Percentiles rank a stretch among this genome's conserved stretches.
phyloP scores from a whole-genome alignment of 768 basidiomycete species.

The Phlegmacium glaucopus region DNA sequence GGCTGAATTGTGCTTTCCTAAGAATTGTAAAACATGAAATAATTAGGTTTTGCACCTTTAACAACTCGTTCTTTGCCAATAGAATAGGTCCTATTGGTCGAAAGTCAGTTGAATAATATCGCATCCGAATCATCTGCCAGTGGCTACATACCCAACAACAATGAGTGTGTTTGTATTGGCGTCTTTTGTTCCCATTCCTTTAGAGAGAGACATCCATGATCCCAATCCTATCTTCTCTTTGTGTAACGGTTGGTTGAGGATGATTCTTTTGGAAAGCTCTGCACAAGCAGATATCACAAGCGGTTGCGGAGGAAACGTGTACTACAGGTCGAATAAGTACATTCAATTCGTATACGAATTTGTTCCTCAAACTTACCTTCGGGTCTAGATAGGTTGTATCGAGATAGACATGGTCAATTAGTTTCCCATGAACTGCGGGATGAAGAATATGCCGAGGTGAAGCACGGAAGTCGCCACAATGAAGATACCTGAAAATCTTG shows the following conservation, averaged over 20 bases:
- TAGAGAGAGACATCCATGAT: constrained; percentile 41
- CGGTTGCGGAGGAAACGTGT: constrained; percentile 95
- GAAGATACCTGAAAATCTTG: constrained; percentile 80
- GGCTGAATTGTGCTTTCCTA: constrained; percentile 39
- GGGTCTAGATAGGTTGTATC: constrained; percentile 97
- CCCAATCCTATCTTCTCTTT: constrained; percentile 40
- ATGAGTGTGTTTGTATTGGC: constrained; percentile 41
- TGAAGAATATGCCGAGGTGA: constrained; percentile 86
- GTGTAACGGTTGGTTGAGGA: constrained; percentile 35
- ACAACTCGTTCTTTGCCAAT: constrained; percentile 98
- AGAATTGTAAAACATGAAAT: neutral
- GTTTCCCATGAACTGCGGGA: constrained; percentile 76
- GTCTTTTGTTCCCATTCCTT: constrained; percentile 35
- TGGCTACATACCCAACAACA: constrained; percentile 63
- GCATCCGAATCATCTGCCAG: neutral
- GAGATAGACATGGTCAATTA: constrained; percentile 84
- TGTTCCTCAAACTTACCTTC: constrained; percentile 41
- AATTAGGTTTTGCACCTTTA: constrained; percentile 56
- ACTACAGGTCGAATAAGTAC: constrained; percentile 40
- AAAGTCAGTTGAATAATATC: neutral
- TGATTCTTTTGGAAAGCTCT: constrained; percentile 64
- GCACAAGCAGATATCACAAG: constrained; percentile 92
- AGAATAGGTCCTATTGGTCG: constrained; percentile 73
- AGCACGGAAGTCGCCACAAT: constrained; percentile 93
- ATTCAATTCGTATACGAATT: neutral